A percentile compares a stretch with the other conserved stretches of the same genome.
Conservation (phyloP, 2,329 filamentous ascomycete species). For the Epichloe gansuensis region DNA sequence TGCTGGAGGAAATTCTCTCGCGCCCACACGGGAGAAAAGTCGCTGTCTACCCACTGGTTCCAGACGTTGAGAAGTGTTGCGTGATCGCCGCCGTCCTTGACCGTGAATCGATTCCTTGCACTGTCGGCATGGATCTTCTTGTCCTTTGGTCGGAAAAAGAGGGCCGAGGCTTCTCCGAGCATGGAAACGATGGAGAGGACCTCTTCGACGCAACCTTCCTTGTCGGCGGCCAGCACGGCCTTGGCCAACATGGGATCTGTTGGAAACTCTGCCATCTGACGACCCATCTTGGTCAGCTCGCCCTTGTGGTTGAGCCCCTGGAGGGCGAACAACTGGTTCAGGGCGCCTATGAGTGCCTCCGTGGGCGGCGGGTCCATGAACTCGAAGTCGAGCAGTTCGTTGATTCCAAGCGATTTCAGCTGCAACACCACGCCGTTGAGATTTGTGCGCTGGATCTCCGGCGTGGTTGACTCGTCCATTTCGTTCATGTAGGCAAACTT, state of each 20-base stretch:
- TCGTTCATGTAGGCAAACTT: conserved; percentile 93
- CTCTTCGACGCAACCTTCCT: conserved; percentile 87
- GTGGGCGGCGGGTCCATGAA: conserved; percentile 91
- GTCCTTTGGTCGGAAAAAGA: conserved; percentile 93
- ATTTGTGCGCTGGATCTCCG: conserved; percentile 86
- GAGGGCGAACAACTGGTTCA: conserved; percentile 85
- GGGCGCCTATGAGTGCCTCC: conserved; percentile 74
- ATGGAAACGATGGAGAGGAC: conserved; percentile 89
- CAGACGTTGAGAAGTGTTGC: conserved; percentile 82
- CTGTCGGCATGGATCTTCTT: conserved; percentile 95
- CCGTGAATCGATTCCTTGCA: conserved; percentile 75
- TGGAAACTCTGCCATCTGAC: conserved; percentile 92
- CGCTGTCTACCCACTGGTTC: conserved; percentile 89
- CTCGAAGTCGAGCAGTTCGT: conserved; percentile 85
- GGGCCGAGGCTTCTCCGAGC: conserved; percentile 73
- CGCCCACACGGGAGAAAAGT: conserved; percentile 79
- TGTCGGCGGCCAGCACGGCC: conserved; percentile 75
- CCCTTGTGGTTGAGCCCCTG: conserved; percentile 82
- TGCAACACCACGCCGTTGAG: conserved; percentile 74
- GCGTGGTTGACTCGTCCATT: conserved; percentile 81
- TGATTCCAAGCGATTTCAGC: conserved; percentile 82
- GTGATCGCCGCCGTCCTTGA: conserved; percentile 86
- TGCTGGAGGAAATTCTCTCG: conserved; percentile 92
- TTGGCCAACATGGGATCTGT: conserved; percentile 87
- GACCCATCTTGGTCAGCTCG: conserved; percentile 77